Conservation (phyloP, 2,329 filamentous ascomycete genomes). For the Colletotrichum theobromicola region DNA sequence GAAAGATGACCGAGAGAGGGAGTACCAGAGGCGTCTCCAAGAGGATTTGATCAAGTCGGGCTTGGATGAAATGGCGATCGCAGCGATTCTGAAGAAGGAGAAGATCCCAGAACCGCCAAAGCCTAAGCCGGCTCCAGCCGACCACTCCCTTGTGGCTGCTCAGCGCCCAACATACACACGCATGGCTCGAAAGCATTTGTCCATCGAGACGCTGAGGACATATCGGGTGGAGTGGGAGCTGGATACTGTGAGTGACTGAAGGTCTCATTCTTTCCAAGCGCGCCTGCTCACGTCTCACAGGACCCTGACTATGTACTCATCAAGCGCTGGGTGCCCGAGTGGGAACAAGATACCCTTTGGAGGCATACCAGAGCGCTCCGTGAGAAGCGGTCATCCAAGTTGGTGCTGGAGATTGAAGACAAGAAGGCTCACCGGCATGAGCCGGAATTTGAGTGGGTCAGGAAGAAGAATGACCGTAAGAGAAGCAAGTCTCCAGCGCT, state of each 20-base stretch:
- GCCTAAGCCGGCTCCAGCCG: background rate
- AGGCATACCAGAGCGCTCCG: conserved; percentile 71
- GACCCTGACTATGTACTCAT: conserved; percentile 76
- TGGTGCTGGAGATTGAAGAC: conserved; percentile 53
- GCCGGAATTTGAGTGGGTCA: conserved; percentile 60
- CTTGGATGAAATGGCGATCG: conserved; percentile 63
- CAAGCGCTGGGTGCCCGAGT: conserved; percentile 74
- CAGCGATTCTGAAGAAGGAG: conserved; percentile 63
- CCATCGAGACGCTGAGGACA: conserved; percentile 62
- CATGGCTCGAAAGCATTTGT: conserved; percentile 66
- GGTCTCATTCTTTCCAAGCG: background rate
- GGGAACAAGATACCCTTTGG: conserved; percentile 75
- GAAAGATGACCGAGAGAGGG: conserved; percentile 53
- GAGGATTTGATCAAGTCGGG: conserved; percentile 64
- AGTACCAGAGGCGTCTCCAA: conserved; percentile 61
- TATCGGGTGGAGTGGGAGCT: conserved; percentile 63
- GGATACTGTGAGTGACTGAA: conserved; percentile 51
- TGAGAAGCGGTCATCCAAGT: conserved; percentile 53
- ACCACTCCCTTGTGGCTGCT: conserved; percentile 14
- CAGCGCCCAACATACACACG: conserved; percentile 64
- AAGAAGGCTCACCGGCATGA: conserved; percentile 46
- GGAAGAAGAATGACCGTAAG: conserved; percentile 59
- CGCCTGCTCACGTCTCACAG: conserved; percentile 32
- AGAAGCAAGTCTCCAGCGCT: conserved; percentile 62
- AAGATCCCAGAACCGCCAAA: conserved; percentile 41